Evolutionary conservation across 306 rosid species (phyloP).

Genomic region (Herpetospermum pedunculosum): DNA sequence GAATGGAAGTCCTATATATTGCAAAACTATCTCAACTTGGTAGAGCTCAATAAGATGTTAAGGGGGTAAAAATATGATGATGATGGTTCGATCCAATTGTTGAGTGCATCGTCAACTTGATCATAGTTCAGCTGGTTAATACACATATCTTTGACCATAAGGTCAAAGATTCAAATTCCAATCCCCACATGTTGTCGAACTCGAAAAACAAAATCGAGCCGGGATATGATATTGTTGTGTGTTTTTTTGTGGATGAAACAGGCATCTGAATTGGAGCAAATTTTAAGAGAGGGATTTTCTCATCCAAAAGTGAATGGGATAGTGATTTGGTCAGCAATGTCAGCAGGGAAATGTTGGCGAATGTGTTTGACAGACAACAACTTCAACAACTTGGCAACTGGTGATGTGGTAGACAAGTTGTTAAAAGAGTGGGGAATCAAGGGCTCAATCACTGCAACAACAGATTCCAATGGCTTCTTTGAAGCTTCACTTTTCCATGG

Average conservation of each 20-base stretch:
- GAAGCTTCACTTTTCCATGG: constrained; percentile 34
- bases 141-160: too few species aligned
- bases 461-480: constrained; percentile 23
- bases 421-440: constrained; percentile 38
- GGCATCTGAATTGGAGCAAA: constrained; percentile 37
- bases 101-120: too few species aligned
- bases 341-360: constrained; percentile 34
- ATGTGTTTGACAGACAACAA: constrained; percentile 52
- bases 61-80: too few species aligned
- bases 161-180: too few species aligned
- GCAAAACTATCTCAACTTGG: neutral
- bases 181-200: too few species aligned
- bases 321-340: constrained; percentile 46
- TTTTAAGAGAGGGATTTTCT: constrained; percentile 44
- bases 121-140: too few species aligned
- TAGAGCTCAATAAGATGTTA: neutral
- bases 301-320: constrained; percentile 59
- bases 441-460: constrained; percentile 1
- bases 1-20: neutral
- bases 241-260: constrained; percentile 12
- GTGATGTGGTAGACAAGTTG: constrained; percentile 58
- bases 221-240: neutral
- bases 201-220: too few species aligned
- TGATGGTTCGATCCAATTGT: too few species aligned
- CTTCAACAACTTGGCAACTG: constrained; percentile 52